Evolutionary conservation across 2,329 filamentous ascomycete species (phyloP).

Genomic region (Cercospora beticola): DNA sequence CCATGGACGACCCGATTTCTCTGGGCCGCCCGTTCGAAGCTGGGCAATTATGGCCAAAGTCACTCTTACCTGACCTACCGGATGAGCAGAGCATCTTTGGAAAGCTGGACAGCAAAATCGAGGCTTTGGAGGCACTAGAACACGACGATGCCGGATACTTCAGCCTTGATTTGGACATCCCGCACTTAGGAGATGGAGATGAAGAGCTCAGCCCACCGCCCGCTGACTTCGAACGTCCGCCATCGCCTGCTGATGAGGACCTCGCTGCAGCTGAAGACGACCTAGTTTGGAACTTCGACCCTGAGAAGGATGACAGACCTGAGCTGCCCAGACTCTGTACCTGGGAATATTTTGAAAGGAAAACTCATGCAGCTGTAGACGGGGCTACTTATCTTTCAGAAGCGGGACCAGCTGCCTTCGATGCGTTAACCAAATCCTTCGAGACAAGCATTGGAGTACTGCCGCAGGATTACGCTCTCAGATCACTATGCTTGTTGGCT

Average conservation of each 20-base stretch:
- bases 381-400: constrained; percentile 63
- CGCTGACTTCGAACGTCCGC: background rate
- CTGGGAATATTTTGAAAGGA: constrained; percentile 64
- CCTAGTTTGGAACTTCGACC: constrained; percentile 42
- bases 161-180: constrained; percentile 16
- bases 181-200: constrained; percentile 25
- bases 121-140: background rate
- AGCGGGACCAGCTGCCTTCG: constrained; percentile 64
- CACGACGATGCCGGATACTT: constrained; percentile 8
- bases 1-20: constrained; percentile 19
- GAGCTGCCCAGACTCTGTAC: constrained; percentile 53
- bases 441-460: constrained; percentile 41
- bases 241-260: constrained; percentile 28
- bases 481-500: constrained; percentile 63
- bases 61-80: constrained; percentile 9
- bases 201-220: constrained; percentile 31
- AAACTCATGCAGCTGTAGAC: constrained; percentile 39
- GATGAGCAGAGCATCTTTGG: constrained; percentile 22
- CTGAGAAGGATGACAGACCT: constrained; percentile 36
- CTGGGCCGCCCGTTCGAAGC: constrained; percentile 29
- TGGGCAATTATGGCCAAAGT: constrained; percentile 27
- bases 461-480: constrained; percentile 40
- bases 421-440: constrained; percentile 59
- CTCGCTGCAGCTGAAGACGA: constrained; percentile 33
- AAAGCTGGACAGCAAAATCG: constrained; percentile 3